Evolutionary conservation across 768 basidiomycete species (phyloP).

Genomic region (Coprinellus micaceus): DNA sequence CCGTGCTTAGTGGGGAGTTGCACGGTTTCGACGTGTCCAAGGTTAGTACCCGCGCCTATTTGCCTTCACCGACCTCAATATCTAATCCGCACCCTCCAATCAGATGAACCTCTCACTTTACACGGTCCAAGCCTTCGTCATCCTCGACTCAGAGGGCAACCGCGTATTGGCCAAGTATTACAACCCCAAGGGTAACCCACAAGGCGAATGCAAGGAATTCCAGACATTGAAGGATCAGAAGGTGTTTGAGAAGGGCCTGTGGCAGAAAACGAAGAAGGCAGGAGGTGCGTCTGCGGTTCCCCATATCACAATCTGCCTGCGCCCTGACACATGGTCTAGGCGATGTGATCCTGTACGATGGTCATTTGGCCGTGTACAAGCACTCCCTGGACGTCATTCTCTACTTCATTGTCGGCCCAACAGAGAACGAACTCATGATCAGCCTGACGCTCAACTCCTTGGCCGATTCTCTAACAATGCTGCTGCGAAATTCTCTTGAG

Average conservation of each 20-base stretch:
- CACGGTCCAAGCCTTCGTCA: constrained; percentile 79
- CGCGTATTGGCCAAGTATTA: constrained; percentile 97
- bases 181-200: constrained; percentile 61
- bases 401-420: constrained; percentile 84
- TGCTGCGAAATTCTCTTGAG: constrained; percentile 90
- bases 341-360: constrained; percentile 90
- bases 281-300: constrained; percentile 59
- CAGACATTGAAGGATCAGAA: constrained; percentile 86
- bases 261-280: constrained; percentile 92
- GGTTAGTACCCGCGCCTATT: constrained; percentile 11
- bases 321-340: constrained; percentile 41
- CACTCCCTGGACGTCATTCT: constrained; percentile 94
- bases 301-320: background rate
- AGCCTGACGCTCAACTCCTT: constrained; percentile 80
- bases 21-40: constrained; percentile 20
- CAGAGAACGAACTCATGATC: constrained; percentile 96
- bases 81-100: constrained; percentile 3
- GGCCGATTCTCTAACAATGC: constrained; percentile 78
- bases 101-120: constrained; percentile 84
- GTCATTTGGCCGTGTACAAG: constrained; percentile 88
- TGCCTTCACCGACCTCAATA: background rate
- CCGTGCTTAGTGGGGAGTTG: constrained; percentile 6
- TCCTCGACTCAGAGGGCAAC: constrained; percentile 94
- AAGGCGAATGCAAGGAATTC: constrained; percentile 60
- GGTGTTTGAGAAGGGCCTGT: constrained; percentile 91